Conservation (phyloP, 2,329 filamentous ascomycete genomes). For the Cladosporium sp. region DNA sequence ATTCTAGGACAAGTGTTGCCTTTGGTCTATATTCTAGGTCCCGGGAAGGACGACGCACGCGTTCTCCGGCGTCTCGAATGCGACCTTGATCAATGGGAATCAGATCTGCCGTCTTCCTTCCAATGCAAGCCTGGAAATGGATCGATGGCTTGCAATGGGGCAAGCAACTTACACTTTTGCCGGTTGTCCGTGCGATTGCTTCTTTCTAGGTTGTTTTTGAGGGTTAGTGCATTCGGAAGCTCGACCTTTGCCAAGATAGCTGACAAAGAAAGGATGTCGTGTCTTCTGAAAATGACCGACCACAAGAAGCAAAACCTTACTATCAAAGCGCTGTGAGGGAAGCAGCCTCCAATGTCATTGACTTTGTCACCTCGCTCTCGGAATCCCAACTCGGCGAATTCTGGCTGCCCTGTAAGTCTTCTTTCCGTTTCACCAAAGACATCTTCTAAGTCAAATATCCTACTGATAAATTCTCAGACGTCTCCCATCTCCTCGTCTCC, state of each 20-base stretch:
- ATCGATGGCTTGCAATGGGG: slow-evolving; percentile 14
- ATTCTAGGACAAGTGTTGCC: slow-evolving; percentile 36
- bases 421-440: no score
- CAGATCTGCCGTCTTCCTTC: slow-evolving; percentile 31
- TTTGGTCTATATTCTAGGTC: slow-evolving; percentile 34
- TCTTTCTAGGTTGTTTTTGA: slow-evolving; percentile 31
- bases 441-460: no score
- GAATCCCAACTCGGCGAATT: slow-evolving; percentile 48
- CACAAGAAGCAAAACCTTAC: slow-evolving; percentile 20
- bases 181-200: slow-evolving; percentile 19
- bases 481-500: slow-evolving; percentile 50
- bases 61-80: slow-evolving; percentile 30
- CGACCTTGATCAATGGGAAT: slow-evolving; percentile 32
- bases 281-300: not conserved
- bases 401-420: slow-evolving; percentile 36
- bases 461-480: slow-evolving; percentile 32
- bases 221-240: not conserved
- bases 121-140: slow-evolving; percentile 16
- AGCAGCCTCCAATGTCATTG: slow-evolving; percentile 47
- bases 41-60: slow-evolving; percentile 25
- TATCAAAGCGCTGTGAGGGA: slow-evolving; percentile 43
- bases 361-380: slow-evolving; percentile 45
- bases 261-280: no score
- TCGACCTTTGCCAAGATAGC: no score
- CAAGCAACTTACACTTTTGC: slow-evolving; percentile 37